These are phyloP conservation scores for Piromyces sp. DNA, from an alignment of 192 early-diverging fungal species.

Conservation along the genomic window DNA sequence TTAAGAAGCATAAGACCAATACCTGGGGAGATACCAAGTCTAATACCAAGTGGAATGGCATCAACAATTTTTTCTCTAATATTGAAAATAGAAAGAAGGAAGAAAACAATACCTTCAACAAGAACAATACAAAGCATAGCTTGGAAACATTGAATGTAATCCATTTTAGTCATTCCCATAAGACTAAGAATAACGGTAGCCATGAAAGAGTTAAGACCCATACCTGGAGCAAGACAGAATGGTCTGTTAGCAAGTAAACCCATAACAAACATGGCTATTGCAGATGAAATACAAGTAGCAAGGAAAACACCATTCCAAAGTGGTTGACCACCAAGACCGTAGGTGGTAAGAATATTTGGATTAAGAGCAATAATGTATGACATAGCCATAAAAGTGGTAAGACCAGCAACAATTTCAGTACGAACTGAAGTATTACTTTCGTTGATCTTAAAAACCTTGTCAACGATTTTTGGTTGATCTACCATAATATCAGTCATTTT, in stretches of 20 bases:
- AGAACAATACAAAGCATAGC: conserved; percentile 46
- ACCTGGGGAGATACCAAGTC: conserved; percentile 59
- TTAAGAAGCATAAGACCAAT: conserved; percentile 56
- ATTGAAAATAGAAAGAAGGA: conserved; percentile 53
- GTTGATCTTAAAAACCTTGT: neutral
- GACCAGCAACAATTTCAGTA: conserved; percentile 16
- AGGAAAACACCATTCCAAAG: neutral
- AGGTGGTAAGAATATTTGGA: neutral
- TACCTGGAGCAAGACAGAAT: conserved; percentile 61
- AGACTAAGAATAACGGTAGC: conserved; percentile 66
- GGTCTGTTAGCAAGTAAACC: conserved; percentile 56
- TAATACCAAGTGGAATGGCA: conserved; percentile 51
- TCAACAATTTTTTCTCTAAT: conserved; percentile 65
- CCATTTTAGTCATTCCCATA: conserved; percentile 56
- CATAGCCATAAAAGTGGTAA: conserved; percentile 55
- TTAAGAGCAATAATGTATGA: conserved; percentile 7
- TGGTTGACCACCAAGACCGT: neutral
- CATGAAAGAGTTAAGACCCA: conserved; percentile 72
- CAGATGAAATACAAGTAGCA: neutral
- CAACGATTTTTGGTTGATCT: neutral
- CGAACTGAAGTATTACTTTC: conserved; percentile 4
- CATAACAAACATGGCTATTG: conserved; percentile 34
- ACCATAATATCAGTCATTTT: neutral
- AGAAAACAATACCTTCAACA: conserved; percentile 65
- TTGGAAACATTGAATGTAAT: conserved; percentile 25